Percentiles rank a stretch among this genome's conserved stretches.
Evolutionary conservation across 352 stramenopile genomes (phyloP).

Genomic region (Globisporangium okanoganense): DNA sequence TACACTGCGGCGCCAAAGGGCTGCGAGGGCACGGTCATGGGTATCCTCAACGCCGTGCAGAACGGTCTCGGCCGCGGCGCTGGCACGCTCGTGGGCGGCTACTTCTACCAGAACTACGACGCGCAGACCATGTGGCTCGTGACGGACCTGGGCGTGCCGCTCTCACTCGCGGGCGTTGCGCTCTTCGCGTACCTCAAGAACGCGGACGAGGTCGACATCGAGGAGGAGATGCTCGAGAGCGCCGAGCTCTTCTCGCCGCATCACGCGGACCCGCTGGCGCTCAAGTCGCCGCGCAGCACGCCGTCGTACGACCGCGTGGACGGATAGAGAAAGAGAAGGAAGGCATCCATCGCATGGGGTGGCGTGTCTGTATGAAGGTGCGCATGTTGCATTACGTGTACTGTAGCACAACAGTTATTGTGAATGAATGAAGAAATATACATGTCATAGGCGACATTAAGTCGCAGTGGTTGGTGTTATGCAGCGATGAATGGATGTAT

Average conservation of each 20-base stretch:
- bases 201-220: conserved; percentile 23
- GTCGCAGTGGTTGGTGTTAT: neutral
- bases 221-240: conserved; percentile 38
- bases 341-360: neutral
- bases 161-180: conserved; percentile 47
- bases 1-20: conserved; percentile 58
- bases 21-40: conserved; percentile 71
- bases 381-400: neutral
- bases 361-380: neutral
- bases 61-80: conserved; percentile 63
- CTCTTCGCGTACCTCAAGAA: conserved; percentile 65
- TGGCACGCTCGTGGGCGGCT: conserved; percentile 69
- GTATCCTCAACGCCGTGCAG: conserved; percentile 70
- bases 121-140: conserved; percentile 65
- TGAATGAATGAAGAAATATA: neutral
- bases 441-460: neutral
- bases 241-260: conserved; percentile 70
- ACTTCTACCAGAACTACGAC: conserved; percentile 72
- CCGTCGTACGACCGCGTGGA: conserved; percentile 25
- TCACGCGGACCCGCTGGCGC: conserved; percentile 31
- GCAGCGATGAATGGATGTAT: neutral
- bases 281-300: conserved; percentile 24
- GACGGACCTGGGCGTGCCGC: conserved; percentile 59
- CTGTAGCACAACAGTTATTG: too few relatives aligned
- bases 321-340: conserved; percentile 11